Evolutionary conservation across 2,329 filamentous ascomycete species (phyloP), one percentile per base, ranked within the genome.

Genomic region (Pleurostoma richardsiae): DNA sequence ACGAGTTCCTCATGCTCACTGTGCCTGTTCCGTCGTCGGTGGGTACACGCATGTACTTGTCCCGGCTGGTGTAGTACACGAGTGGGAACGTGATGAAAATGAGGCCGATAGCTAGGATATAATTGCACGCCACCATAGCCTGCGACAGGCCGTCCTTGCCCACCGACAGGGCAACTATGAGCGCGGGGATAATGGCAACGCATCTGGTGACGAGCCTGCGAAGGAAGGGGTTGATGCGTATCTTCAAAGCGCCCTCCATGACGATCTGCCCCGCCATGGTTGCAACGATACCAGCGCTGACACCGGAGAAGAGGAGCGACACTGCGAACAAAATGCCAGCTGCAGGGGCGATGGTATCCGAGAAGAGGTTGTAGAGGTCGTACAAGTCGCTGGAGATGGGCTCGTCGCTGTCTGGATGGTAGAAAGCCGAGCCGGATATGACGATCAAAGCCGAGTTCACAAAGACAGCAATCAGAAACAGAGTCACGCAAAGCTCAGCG

Each of bases 361-460:
- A 77, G 1, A 95, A 78, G 30, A 50, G 33, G 40, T 45, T 8
- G 40, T 48, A 45, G 3, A 95, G 70, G 33, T 76, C 64, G 65
- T 95, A 83, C 51, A 95, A 92, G 27, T 82, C 82, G 58, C 91
- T 94, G 10, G 31, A 40, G 28, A 42, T 29, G 4, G 86, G 87
- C 39, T 81, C 71, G 8, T 73, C 69, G 2, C 85, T 84, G 2
- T 77, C 74, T 0, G 73, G 61, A 36, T 77, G 76, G 6, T 76
- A 68, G 56, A 84, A 88, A 0, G 95, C 76, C 0, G 86, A 83
- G 27, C 88, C 89, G 0, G 89, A 83, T 11, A 89, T 83, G 53
- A 90, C 88, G 19, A 91, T 73, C 55, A 91, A 90, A 6, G 86
- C 76, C 45, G 81, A 86, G 67, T 91, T 91, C 53, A 90, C 85